A percentile compares a stretch with the other conserved stretches of the same genome.
Evolutionary conservation across 1,284 basidiomycete genomes (phyloP).

Genomic region (Vanrija humicola): DNA sequence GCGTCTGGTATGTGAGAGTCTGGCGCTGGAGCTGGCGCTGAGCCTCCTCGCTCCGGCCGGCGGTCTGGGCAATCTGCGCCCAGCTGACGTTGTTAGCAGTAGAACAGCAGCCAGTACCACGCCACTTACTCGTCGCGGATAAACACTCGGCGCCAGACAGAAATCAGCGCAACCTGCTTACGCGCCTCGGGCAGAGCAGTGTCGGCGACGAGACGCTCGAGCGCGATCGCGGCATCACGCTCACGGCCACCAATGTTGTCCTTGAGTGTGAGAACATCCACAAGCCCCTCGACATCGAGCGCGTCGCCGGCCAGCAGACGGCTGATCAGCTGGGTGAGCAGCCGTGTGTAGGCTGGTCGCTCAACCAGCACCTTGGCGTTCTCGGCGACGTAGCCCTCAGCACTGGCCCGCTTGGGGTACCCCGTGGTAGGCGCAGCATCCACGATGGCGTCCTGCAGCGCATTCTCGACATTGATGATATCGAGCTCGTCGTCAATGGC

Average conservation of each 20-base stretch:
- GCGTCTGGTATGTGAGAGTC: constrained; percentile 36
- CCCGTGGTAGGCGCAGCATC: constrained; percentile 5
- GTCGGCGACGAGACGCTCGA: constrained; percentile 51
- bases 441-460: constrained; percentile 33
- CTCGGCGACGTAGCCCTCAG: constrained; percentile 14
- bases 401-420: constrained; percentile 1
- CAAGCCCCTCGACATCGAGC: constrained; percentile 51
- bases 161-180: constrained; percentile 63
- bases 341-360: constrained; percentile 26
- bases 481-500: constrained; percentile 54
- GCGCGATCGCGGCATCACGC: constrained; percentile 50
- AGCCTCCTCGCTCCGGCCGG: constrained; percentile 41
- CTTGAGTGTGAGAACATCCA: constrained; percentile 55
- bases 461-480: constrained; percentile 55
- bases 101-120: no score
- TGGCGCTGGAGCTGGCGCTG: constrained; percentile 27
- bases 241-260: constrained; percentile 41
- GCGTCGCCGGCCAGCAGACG: constrained; percentile 23
- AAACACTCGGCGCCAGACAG: constrained; percentile 81
- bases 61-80: constrained; percentile 34
- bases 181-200: constrained; percentile 65
- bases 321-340: constrained; percentile 11
- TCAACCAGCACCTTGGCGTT: constrained; percentile 14
- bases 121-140: constrained; percentile 74
- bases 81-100: constrained; percentile 24